A percentile compares a stretch with the other conserved stretches of the same genome.
Conservation (phyloP, 768 basidiomycete species). For the Amanita inopinata region DNA sequence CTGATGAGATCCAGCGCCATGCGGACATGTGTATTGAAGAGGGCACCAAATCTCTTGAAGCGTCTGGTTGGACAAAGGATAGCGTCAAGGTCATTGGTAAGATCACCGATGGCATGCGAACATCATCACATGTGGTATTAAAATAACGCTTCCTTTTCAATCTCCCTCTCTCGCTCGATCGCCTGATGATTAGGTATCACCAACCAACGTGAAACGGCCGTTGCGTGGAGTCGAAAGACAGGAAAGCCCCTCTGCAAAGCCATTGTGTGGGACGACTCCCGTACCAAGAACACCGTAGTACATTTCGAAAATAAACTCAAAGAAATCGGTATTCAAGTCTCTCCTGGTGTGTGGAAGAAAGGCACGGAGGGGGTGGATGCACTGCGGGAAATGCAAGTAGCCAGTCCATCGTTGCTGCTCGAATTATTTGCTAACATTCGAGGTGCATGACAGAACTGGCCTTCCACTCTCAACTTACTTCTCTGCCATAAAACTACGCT, state of each 20-base stretch:
- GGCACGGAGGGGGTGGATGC: constrained; percentile 60
- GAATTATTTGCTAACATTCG: constrained; percentile 8
- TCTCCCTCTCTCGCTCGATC: constrained; percentile 10
- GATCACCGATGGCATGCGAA: constrained; percentile 18
- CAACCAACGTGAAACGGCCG: constrained; percentile 93
- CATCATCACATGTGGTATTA: constrained; percentile 14
- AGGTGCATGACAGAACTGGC: constrained; percentile 53
- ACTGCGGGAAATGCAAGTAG: constrained; percentile 56
- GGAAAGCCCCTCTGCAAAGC: constrained; percentile 84
- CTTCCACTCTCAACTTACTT: constrained; percentile 97
- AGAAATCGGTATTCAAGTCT: constrained; percentile 65
- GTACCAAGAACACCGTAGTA: constrained; percentile 80
- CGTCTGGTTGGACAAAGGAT: constrained; percentile 63
- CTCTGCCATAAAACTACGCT: constrained; percentile 90
- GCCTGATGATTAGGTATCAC: constrained; percentile 59
- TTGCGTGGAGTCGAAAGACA: constrained; percentile 86
- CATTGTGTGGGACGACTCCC: constrained; percentile 95
- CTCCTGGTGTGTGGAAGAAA: constrained; percentile 54
- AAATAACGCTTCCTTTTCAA: constrained; percentile 5
- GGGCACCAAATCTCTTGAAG: constrained; percentile 62
- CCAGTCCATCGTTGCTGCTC: constrained; percentile 11
- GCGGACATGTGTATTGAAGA: constrained; percentile 69
- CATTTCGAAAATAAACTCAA: constrained; percentile 66
- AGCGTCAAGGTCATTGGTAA: constrained; percentile 89
- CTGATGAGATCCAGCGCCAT: constrained; percentile 67